A percentile compares a stretch with the other conserved stretches of the same genome.
These are phyloP conservation scores for Blepharisma undulans DNA, from an alignment of 169 alveolate genomes.

Conservation along the genomic window DNA sequence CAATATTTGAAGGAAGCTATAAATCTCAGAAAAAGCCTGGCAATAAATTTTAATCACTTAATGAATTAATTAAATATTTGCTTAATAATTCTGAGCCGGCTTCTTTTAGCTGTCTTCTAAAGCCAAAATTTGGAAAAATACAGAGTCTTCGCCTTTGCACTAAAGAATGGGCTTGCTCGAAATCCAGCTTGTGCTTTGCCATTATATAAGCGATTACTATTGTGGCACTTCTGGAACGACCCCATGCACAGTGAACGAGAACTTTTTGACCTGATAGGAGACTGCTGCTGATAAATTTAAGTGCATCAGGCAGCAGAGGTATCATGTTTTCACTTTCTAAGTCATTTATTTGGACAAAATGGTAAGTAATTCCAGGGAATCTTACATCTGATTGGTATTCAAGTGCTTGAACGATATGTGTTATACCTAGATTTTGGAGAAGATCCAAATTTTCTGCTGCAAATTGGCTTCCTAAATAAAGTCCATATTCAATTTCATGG, in stretches of 20 bases:
- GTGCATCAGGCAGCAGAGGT: not conserved
- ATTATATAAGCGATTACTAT: slow-evolving; percentile 48
- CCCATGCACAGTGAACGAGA: slow-evolving; percentile 56
- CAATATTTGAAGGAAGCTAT: not conserved
- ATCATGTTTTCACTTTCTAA: not conserved
- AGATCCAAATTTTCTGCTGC: not conserved
- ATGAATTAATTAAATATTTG: not conserved
- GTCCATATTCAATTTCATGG: slow-evolving; percentile 9
- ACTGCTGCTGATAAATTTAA: not conserved
- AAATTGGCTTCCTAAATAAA: not conserved
- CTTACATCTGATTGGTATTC: not conserved
- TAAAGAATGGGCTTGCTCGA: not conserved
- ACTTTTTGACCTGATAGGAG: not conserved
- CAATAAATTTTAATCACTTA: not conserved
- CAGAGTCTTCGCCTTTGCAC: not conserved
- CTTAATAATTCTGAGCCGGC: not conserved
- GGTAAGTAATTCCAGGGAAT: not conserved
- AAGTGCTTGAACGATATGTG: not conserved
- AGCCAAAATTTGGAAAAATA: not conserved
- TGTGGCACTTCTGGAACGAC: slow-evolving; percentile 60
- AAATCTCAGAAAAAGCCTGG: not conserved
- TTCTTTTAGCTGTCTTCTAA: not conserved
- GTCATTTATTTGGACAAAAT: not conserved
- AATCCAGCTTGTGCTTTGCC: not conserved
- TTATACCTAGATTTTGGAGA: not conserved